Evolutionary conservation across 345 rosid species (phyloP).

Genomic region (Psidium friedrichsthalianum): DNA sequence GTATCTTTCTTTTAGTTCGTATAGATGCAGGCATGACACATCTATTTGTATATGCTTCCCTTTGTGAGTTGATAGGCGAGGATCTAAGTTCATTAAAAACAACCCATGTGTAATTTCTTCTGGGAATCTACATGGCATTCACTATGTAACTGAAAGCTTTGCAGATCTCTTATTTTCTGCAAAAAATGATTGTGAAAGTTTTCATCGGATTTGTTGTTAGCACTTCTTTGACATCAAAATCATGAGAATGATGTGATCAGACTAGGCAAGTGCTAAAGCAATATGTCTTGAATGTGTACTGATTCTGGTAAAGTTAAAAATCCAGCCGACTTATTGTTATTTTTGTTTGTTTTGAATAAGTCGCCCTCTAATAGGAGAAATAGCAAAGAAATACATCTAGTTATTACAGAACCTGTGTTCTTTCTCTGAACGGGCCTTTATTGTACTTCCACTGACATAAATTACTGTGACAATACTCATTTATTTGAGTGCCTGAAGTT

Average conservation of each 20-base stretch:
- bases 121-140: not conserved
- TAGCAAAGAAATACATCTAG: not conserved
- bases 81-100: not conserved
- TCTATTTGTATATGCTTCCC: not conserved
- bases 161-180: not conserved
- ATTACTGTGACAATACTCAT: not conserved
- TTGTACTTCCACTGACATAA: not conserved
- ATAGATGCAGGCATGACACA: not conserved
- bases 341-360: not conserved
- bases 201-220: not conserved
- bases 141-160: not conserved
- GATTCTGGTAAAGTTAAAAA: not conserved
- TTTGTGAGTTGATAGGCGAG: not conserved
- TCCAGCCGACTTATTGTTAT: not conserved
- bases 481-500: not conserved
- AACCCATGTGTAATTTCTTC: not conserved
- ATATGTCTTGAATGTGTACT: not conserved
- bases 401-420: not conserved
- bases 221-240: not conserved
- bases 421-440: not conserved
- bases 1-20: not conserved
- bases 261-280: not conserved
- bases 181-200: not conserved
- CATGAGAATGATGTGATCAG: not conserved
- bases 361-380: not conserved